Base-by-base conservation (phyloP, 2,329 filamentous ascomycete genomes). In the Sporothrix mexicana region DNA sequence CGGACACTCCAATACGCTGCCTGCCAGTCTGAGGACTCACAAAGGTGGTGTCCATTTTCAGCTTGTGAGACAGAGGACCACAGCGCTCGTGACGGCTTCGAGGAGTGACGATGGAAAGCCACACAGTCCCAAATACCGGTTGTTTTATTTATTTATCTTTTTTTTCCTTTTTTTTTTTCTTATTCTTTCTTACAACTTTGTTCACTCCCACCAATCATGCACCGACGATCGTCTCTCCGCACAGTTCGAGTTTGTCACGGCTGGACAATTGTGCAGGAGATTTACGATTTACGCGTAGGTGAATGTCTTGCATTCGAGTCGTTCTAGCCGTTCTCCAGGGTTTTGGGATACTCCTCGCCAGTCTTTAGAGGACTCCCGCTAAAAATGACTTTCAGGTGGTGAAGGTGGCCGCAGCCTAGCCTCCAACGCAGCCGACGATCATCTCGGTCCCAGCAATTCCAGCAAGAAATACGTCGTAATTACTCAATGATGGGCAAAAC, bases 101-200 rank as follows among this genome's bases (percentile, higher is more conserved):
- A n/a, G n/a, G n/a, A 59, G 55, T 59, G 55, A 59, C 25, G 55
- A 59, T 59, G 25, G 55, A 25, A 25, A 59, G 55, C 23, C 55
- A 23, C 30, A 15, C 15, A 15, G 1, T 15, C 9, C 23, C 53
- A 30, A 59, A 59, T 36, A 25, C 55, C 55, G 55, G 25, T 59
- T 59, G n/a, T n/a, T n/a, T 59, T n/a, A n/a, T n/a, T n/a, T n/a
- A n/a, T n/a, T n/a, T n/a, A n/a, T n/a, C n/a, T n/a, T n/a, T n/a
- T n/a, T n/a, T n/a, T n/a, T n/a, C n/a, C n/a, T n/a, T n/a, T n/a
- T n/a, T n/a, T n/a, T n/a, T n/a, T n/a, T n/a, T n/a, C n/a, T n/a
- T n/a, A n/a, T n/a, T 36, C 30, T 36, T 7, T 36, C 3, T 36
- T 36, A 30, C 30, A 5, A 30, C 30, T 30, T 13, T 59, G 3